These are phyloP conservation scores for Skeletonema grethae DNA, from an alignment of 108 stramenopile species.

Conservation along the genomic window DNA sequence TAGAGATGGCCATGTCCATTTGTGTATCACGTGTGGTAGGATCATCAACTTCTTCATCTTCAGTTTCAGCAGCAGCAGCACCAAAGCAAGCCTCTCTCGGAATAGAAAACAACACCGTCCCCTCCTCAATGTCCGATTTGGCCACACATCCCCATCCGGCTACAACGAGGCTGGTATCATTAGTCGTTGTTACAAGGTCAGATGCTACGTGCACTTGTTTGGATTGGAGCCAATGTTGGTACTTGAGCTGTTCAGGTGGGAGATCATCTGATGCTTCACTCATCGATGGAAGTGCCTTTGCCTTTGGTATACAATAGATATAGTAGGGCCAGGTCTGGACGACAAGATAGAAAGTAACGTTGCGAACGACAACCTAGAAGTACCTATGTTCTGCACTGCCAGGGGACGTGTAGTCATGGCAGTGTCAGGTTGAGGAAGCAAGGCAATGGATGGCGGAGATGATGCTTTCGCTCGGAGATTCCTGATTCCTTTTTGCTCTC, in stretches of 20 bases:
- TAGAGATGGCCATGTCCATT: constrained; percentile 11
- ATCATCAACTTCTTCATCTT: constrained; percentile 3
- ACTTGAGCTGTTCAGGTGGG: constrained; percentile 12
- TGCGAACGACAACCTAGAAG: no score
- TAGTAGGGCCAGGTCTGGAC: no score
- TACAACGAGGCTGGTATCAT: constrained; percentile 15
- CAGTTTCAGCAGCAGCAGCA: background rate
- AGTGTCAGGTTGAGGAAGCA: no score
- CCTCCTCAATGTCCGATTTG: constrained; percentile 14
- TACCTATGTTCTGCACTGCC: no score
- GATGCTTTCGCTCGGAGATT: no score
- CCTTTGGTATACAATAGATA: no score
- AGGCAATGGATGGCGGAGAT: no score
- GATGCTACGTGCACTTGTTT: constrained; percentile 20
- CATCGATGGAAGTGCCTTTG: background rate
- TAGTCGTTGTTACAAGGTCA: constrained; percentile 22
- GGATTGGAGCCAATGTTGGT: constrained; percentile 21
- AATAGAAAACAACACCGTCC: constrained; percentile 25
- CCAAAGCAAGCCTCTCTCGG: constrained; percentile 28
- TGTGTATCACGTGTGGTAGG: constrained; percentile 24
- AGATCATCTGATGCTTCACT: background rate
- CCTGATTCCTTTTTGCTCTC: no score
- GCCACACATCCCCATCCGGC: constrained; percentile 40
- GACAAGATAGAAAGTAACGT: no score
- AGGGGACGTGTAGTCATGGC: no score